Conservation (phyloP, 2,329 filamentous ascomycete species). For the Zymoseptoria crescenta region DNA sequence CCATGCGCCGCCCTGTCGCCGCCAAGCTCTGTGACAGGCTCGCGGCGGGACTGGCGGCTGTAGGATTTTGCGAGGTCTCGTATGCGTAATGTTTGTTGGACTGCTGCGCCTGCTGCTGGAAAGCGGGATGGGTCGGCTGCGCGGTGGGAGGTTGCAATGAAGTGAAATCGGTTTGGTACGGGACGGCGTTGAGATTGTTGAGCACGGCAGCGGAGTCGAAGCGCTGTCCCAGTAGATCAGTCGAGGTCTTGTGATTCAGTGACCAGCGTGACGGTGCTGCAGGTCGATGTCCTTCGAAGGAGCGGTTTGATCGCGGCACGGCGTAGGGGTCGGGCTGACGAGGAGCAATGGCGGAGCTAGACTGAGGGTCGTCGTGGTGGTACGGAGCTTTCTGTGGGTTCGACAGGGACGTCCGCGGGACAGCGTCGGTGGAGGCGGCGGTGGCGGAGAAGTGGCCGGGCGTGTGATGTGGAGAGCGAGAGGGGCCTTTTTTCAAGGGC, state of each 20-base stretch:
- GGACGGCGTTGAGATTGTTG: conserved; percentile 30
- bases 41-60: conserved; percentile 25
- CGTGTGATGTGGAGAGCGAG: background rate
- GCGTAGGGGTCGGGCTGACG: background rate
- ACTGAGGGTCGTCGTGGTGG: background rate
- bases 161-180: conserved; percentile 19
- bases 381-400: background rate
- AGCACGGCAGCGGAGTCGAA: conserved; percentile 35
- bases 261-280: conserved; percentile 9
- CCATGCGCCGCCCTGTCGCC: conserved; percentile 38
- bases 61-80: conserved; percentile 7
- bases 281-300: background rate
- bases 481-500: background rate
- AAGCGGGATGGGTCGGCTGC: conserved; percentile 5
- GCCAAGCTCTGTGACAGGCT: conserved; percentile 37
- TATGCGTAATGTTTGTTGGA: conserved; percentile 8
- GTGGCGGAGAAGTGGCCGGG: background rate
- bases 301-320: background rate
- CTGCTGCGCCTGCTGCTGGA: conserved; percentile 1
- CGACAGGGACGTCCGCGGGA: background rate
- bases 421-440: background rate
- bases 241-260: conserved; percentile 26
- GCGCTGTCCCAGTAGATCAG: conserved; percentile 33
- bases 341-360: background rate
- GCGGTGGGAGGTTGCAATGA: conserved; percentile 5